phyloP scores from a whole-genome alignment of 2,329 filamentous ascomycete species.

The Aureobasidium sp. region DNA sequence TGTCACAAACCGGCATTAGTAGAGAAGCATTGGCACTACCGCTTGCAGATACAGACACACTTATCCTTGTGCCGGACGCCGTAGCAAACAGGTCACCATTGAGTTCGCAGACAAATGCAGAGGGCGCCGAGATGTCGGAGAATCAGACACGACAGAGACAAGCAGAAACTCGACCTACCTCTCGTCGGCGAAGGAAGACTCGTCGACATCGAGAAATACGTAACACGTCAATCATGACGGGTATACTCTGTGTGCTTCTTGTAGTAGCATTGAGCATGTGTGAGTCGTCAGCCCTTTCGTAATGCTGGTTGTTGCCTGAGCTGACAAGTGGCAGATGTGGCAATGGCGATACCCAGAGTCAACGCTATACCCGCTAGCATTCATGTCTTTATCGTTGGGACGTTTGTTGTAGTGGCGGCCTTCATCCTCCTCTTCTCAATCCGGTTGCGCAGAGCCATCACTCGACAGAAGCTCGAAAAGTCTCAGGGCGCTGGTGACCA shows the following conservation, averaged over 20 bases:
- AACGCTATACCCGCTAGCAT: not conserved
- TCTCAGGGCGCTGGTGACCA: not conserved
- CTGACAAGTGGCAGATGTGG: not conserved
- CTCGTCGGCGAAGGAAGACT: not conserved
- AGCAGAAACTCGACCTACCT: not conserved
- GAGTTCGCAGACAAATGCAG: not conserved
- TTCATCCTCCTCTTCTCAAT: not conserved
- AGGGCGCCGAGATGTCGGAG: not conserved
- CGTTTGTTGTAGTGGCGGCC: not conserved
- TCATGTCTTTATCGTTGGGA: not conserved
- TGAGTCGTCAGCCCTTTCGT: not conserved
- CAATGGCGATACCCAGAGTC: not conserved
- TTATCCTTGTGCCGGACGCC: not conserved
- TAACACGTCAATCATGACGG: not conserved
- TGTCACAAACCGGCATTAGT: not conserved
- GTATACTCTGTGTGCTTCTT: not conserved
- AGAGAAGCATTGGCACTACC: not conserved
- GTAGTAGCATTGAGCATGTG: not conserved
- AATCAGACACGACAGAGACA: not conserved
- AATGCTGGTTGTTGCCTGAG: not conserved
- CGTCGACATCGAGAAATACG: not conserved
- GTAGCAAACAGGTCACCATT: not conserved
- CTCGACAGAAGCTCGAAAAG: not conserved
- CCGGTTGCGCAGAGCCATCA: not conserved
- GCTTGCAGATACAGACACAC: not conserved